A percentile compares a stretch with the other conserved stretches of the same genome.
These are phyloP conservation scores for Ophiocordyceps camponoti-rufipedis DNA, from an alignment of 2,329 filamentous ascomycete genomes.

Conservation along the genomic window DNA sequence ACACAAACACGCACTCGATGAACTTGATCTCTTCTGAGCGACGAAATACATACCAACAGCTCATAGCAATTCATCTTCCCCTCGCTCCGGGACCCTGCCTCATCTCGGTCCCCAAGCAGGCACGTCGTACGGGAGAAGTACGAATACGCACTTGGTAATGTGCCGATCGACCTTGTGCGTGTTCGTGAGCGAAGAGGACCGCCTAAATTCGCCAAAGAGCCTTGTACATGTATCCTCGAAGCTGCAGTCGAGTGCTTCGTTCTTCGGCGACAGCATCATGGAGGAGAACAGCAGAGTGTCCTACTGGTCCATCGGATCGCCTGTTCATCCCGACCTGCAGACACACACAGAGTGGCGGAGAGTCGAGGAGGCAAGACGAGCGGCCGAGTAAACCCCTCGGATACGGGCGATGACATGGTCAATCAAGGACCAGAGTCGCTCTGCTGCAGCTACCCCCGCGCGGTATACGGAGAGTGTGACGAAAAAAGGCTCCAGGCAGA, in stretches of 20 bases:
- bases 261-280: too few species aligned
- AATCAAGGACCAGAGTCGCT: background rate
- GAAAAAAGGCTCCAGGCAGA: background rate
- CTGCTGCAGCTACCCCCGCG: constrained; percentile 1
- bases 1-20: constrained; percentile 10
- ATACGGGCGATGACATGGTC: background rate
- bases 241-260: too few species aligned
- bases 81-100: constrained; percentile 4
- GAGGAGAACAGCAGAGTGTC: too few species aligned
- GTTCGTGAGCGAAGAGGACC: background rate
- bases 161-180: too few species aligned
- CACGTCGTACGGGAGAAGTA: background rate
- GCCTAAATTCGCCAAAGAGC: background rate
- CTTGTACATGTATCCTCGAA: background rate
- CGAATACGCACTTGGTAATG: too few species aligned
- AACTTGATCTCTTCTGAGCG: constrained; percentile 7
- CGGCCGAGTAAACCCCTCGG: constrained; percentile 1
- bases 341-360: background rate
- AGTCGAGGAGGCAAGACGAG: too few species aligned
- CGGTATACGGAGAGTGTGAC: background rate
- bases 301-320: background rate
- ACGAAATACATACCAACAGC: background rate
- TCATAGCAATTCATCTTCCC: constrained; percentile 1
- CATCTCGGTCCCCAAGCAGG: constrained; percentile 3
- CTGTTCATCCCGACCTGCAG: background rate